Evolutionary conservation across 306 rosid species (phyloP).

Genomic region (Erythrophleum fordii): DNA sequence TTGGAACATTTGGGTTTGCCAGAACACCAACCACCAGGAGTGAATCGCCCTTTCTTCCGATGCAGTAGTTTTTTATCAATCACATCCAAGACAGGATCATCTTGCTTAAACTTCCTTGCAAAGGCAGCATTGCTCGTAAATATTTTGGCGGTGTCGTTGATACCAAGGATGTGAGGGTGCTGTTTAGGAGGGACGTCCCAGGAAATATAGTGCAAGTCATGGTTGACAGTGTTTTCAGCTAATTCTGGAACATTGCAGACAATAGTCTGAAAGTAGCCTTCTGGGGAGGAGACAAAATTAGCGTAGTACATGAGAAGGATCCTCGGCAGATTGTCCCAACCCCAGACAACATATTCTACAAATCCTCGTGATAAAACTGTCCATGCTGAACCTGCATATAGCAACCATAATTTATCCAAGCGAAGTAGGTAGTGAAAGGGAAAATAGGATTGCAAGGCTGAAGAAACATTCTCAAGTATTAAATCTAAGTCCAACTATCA

Average conservation of each 20-base stretch:
- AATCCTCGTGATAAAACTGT: conserved; percentile 71
- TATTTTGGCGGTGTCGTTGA: conserved; percentile 68
- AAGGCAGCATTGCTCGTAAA: conserved; percentile 68
- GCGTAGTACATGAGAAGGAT: conserved; percentile 87
- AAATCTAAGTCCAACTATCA: neutral
- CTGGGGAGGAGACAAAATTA: conserved; percentile 86
- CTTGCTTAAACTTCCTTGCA: conserved; percentile 65
- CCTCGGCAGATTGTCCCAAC: conserved; percentile 93
- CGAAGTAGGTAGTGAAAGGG: no score
- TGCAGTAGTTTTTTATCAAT: conserved; percentile 60
- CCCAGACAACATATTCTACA: conserved; percentile 80
- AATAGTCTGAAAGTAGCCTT: conserved; percentile 90
- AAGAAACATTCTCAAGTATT: neutral
- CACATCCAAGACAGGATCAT: conserved; percentile 65
- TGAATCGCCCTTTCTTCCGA: conserved; percentile 53
- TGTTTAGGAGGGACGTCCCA: conserved; percentile 87
- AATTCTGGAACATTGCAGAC: conserved; percentile 73
- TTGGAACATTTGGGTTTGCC: conserved; percentile 61
- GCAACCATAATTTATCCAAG: conserved; percentile 8
- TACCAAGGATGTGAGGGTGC: conserved; percentile 74
- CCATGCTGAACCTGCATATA: conserved; percentile 85
- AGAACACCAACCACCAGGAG: conserved; percentile 85
- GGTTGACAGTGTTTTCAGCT: conserved; percentile 70
- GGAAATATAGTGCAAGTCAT: conserved; percentile 80
- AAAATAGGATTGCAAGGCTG: no score